phyloP scores from a whole-genome alignment of 805 yeast genomes.

The Monosporozyma siamensis region DNA sequence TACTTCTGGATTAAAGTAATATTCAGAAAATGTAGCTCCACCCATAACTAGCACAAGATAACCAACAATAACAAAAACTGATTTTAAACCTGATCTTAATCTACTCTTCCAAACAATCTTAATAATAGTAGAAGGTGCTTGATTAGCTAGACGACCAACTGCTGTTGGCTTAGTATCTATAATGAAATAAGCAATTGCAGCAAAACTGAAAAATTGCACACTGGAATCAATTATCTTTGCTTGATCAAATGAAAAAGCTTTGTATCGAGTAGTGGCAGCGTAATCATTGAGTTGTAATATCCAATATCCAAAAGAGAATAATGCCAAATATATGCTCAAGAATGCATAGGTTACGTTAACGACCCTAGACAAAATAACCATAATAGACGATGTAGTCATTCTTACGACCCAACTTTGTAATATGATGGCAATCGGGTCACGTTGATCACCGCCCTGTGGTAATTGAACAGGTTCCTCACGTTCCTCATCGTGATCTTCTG shows the following conservation, averaged over 20 bases:
- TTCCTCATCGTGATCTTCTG: constrained; percentile 7
- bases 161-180: constrained; percentile 1
- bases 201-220: neutral
- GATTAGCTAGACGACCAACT: neutral
- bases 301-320: neutral
- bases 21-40: constrained; percentile 13
- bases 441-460: neutral
- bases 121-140: neutral
- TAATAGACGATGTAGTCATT: neutral
- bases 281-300: neutral
- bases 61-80: neutral
- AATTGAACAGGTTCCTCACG: neutral
- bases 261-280: neutral
- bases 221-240: neutral
- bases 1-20: constrained; percentile 6
- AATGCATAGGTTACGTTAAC: neutral
- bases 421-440: constrained; percentile 3
- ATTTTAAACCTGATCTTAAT: neutral
- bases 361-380: neutral
- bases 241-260: neutral
- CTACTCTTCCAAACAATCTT: neutral
- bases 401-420: constrained; percentile 6
- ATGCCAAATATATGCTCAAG: neutral
- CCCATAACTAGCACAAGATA: neutral
- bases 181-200: neutral